Evolutionary conservation across 2,329 filamentous ascomycete genomes (phyloP).

Genomic region (Aspergillus sclerotialis): DNA sequence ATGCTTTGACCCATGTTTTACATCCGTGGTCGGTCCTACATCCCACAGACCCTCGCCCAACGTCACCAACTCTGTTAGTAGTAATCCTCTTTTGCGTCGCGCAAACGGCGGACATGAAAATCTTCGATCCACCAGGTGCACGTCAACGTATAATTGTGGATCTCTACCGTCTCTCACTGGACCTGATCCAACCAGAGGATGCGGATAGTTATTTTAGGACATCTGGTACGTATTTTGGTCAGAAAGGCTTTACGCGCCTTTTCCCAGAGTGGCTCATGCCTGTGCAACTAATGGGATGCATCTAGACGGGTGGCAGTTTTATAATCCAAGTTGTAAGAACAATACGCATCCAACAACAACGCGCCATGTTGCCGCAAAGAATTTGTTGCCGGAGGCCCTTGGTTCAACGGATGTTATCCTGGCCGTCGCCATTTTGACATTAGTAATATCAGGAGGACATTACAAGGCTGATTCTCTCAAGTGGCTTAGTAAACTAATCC

Average conservation of each 20-base stretch:
- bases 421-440: slow-evolving; percentile 40
- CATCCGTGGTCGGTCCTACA: slow-evolving; percentile 40
- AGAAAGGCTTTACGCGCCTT: no score
- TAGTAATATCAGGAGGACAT: slow-evolving; percentile 42
- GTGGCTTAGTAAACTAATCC: slow-evolving; percentile 42
- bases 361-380: slow-evolving; percentile 11
- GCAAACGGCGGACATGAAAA: slow-evolving; percentile 41
- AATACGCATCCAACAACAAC: slow-evolving; percentile 5
- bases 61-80: slow-evolving; percentile 39
- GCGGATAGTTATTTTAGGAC: slow-evolving; percentile 11
- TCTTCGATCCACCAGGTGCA: slow-evolving; percentile 37
- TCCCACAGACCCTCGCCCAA: slow-evolving; percentile 33
- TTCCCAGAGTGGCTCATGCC: slow-evolving; percentile 1
- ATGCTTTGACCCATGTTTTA: slow-evolving; percentile 43
- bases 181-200: slow-evolving; percentile 19
- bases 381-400: slow-evolving; percentile 6
- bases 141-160: slow-evolving; percentile 28
- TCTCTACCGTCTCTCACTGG: slow-evolving; percentile 27
- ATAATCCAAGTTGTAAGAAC: slow-evolving; percentile 4
- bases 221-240: slow-evolving; percentile 8
- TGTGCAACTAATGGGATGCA: neutral
- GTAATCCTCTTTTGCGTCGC: slow-evolving; percentile 45
- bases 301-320: slow-evolving; percentile 11
- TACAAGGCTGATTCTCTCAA: slow-evolving; percentile 44
- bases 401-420: slow-evolving; percentile 34